Base-by-base conservation (phyloP, 169 alveolate genomes). In the Prorocentrum cordatum region DNA sequence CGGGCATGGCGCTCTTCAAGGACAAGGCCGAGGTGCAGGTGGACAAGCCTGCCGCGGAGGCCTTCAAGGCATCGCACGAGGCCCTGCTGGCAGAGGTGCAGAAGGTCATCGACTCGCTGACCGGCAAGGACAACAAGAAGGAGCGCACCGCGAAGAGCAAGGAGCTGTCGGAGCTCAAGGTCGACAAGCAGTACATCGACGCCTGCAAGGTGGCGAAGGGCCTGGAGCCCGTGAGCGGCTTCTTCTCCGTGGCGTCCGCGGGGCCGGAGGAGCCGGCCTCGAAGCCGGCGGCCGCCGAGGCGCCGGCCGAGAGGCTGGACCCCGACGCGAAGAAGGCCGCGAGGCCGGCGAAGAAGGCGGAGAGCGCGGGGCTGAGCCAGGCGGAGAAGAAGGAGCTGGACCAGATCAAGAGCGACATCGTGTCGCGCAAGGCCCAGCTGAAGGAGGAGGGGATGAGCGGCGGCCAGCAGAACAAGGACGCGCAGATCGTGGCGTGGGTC, bases 61-160 rank as follows among this genome's bases (percentile, higher is more conserved):
- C 29, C 20, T 58, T n/a, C 33, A 20, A 26, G 66, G 26, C 14
- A 14, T 29, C 4, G 9, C 16, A n/a, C 6, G 66, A 58, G 33
- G 14, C 66, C 22, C 31, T 7, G 33, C 20, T 58, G 20, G 66
- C 66, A 12, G 26, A 20, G 33, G 6, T 58, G 66, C 35, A 58
- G 32, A 24, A 7, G 33, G 66, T n/a, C 20, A 33, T 33, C 18
- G 33, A 29, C 10, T 29, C 12, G 68, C 68, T 59, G 36, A 59
- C 68, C 18, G 68, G 68, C 68, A 59, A 59, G n/a, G 68, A 59
- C 68, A 59, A 59, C 26, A 59, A 59, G 36, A 59, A 59, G 68
- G 68, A 59, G 68, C 32, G 68, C 32, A 10, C 68, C 24, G 68
- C 68, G 22, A 59, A 59, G 68, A 35, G 68, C n/a, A 59, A 59